Evolutionary conservation across 495 filamentous ascomycete species (phyloP).

Genomic region (Talaromyces wortmannii): DNA sequence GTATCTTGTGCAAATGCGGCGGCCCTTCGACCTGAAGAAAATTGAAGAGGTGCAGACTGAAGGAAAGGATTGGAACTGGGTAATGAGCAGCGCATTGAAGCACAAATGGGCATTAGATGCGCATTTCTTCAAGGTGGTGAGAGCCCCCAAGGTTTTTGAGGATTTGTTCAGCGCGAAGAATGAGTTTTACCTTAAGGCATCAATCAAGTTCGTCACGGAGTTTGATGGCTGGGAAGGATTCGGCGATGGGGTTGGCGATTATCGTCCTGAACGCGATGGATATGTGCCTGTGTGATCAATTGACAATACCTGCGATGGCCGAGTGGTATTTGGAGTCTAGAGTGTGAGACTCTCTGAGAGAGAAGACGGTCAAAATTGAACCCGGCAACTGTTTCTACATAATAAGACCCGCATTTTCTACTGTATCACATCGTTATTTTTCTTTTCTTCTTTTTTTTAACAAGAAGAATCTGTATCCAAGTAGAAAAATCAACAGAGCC

Average conservation of each 20-base stretch:
- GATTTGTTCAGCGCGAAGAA: constrained; percentile 64
- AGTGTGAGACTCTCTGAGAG: no score
- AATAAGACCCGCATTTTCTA: no score
- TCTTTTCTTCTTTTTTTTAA: no score
- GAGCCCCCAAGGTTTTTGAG: constrained; percentile 59
- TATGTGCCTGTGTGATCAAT: neutral
- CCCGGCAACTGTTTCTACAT: no score
- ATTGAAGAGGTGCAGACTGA: constrained; percentile 46
- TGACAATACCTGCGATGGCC: no score
- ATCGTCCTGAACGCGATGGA: constrained; percentile 1
- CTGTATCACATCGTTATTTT: no score
- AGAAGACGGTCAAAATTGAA: no score
- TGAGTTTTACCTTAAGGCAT: constrained; percentile 61
- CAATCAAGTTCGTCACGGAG: constrained; percentile 62
- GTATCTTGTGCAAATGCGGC: constrained; percentile 55
- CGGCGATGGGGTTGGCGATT: constrained; percentile 5
- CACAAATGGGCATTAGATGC: constrained; percentile 51
- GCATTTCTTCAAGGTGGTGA: constrained; percentile 59
- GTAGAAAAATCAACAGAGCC: no score
- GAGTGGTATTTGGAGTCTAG: no score
- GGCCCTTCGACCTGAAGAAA: constrained; percentile 35
- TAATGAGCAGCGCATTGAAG: constrained; percentile 51
- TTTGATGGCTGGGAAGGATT: constrained; percentile 55
- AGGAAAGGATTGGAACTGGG: constrained; percentile 57
- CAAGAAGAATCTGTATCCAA: no score